Evolutionary conservation across 2,329 filamentous ascomycete genomes (phyloP), one percentile per base, ranked within the genome.

Genomic region (Orbilia ellipsospora): DNA sequence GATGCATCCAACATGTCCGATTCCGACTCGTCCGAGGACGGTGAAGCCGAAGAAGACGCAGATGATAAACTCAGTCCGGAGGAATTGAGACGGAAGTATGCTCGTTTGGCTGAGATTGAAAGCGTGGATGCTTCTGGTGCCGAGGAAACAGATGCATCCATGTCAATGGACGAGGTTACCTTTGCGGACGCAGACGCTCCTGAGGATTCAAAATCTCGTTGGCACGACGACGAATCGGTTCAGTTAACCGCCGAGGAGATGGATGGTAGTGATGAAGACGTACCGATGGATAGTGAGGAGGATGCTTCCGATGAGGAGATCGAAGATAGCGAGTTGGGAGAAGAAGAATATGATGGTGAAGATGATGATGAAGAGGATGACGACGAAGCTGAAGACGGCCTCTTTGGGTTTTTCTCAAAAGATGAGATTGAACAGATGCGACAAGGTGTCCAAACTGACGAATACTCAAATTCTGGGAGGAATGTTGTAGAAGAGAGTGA

Each of bases 211-310:
- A 79, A 80, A 40, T 76, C 77, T 28, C 44, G 61, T 7, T 45
- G 67, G 50, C 63, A 52, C 31, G 72, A 79, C 20, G 80, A 80
- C 8, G 79, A 78, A 61, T 63, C 79, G 45, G 78, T 45, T 7
- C 78, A 78, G 23, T 72, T 77, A 16, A 59, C 52, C 13, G 42
- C 54, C 13, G 50, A 18, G n/a, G 56, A 81, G 4, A 78, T 81
- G 50, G 84, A 84, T 51, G 87, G 88, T 7, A 88, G 86, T 51
- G 89, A 90, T 77, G 88, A 90, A 80, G 90, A 89, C 1, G 83
- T 90, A 20, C 88, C 90, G 78, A 90, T 90, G 88, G 88, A 90
- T 77, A 88, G 90, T 73, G 88, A 59, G 44, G 67, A 74, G 16
- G 65, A 85, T 16, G 16, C 18, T 13, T 85, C 83, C 54, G 83